Base-by-base conservation (phyloP, 164 flowering plant species). In the Pachysandra terminalis region DNA sequence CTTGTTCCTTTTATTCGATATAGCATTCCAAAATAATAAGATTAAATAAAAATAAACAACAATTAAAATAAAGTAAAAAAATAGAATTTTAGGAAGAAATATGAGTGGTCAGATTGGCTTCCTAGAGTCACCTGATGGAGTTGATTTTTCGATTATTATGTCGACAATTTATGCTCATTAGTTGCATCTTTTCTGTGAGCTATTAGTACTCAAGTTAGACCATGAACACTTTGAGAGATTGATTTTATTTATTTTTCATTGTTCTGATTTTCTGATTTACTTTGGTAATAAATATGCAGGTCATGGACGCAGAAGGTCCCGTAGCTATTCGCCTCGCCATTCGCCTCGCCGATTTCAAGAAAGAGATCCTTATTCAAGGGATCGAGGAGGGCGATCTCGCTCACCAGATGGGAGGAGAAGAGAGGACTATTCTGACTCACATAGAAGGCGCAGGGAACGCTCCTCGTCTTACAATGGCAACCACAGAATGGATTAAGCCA, bases 291-390 rank as follows among this genome's bases (percentile, higher is more conserved):
- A 57, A 40, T 67, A 64, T 77, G 75, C 82, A 83, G 91, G 82
- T 55, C 73, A 49, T 66, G 81, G 71, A 49, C 79, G 73, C 3
- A 75, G 81, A 67, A 68, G 81, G 45, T 82, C 87, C 27, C 81
- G 81, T 14, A 82, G 84, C 73, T 78, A 70, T 64, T 87, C 89
- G 15, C 85, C 89, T 41, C 78, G 73, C 73, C 76, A 70, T 64
- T 87, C 89, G 15, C 85, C 89, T 41, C 78, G 73, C 19, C 59
- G 83, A 28, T 55, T 69, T 53, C 70, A 72, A 54, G 81, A 72
- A 17, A 82, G 81, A 66, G 82, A 80, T 51, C 68, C 68, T 48
- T 64, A 78, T 63, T 45, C 70, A 16, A 77, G 81, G 73, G 80
- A 70, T 26, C 75, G 82, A 41, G 71, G 80, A 19, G 77, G 73